Percentiles rank a stretch among this genome's conserved stretches.
Conservation (phyloP, 345 rosid genomes). For the Kandelia obovata region DNA sequence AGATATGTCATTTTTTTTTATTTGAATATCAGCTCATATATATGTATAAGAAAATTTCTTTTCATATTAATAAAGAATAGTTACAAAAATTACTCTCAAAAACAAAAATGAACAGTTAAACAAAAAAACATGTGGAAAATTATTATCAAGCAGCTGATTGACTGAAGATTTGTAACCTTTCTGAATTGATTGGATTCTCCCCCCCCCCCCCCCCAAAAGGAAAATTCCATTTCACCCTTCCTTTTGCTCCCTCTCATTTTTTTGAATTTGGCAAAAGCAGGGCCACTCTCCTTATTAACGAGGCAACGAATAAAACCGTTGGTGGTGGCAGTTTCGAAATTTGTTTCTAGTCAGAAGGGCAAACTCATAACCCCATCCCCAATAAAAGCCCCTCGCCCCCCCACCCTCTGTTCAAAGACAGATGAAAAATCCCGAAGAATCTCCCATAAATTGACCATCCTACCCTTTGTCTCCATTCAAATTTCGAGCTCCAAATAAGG, state of each 20-base stretch:
- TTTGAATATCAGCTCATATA: too few relatives aligned
- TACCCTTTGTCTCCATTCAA: not conserved
- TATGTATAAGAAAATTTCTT: too few relatives aligned
- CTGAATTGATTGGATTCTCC: too few relatives aligned
- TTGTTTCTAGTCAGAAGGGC: not conserved
- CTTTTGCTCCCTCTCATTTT: slow-evolving; percentile 17
- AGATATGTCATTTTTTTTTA: too few relatives aligned
- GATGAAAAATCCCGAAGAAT: not conserved
- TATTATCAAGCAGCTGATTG: not conserved
- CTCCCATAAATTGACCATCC: not conserved
- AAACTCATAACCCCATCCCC: not conserved
- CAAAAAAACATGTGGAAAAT: too few relatives aligned
- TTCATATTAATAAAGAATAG: too few relatives aligned
- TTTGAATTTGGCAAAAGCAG: slow-evolving; percentile 20
- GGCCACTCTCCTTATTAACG: slow-evolving; percentile 4
- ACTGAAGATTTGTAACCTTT: not conserved
- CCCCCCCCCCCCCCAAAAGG: too few relatives aligned
- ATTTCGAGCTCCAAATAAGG: not conserved
- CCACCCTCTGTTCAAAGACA: not conserved
- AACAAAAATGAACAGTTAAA: too few relatives aligned
- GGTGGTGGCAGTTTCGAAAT: slow-evolving; percentile 23
- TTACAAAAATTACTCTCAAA: too few relatives aligned
- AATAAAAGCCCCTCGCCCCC: slow-evolving; percentile 3
- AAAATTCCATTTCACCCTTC: slow-evolving; percentile 7
- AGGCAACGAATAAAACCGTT: slow-evolving; percentile 23